Base-by-base conservation (phyloP, 208 protist genomes). In the Histomonas meleagridis region DNA sequence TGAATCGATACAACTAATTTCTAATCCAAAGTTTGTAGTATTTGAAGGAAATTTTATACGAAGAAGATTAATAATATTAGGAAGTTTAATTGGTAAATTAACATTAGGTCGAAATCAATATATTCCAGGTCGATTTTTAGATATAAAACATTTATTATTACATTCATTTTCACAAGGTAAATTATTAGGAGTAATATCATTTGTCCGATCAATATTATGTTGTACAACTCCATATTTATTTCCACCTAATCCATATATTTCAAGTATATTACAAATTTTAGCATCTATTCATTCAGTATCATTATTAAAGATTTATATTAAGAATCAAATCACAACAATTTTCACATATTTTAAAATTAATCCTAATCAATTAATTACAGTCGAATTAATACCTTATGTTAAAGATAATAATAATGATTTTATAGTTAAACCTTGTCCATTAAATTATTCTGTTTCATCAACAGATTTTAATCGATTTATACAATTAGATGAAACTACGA, bases 101-200 rank as follows among this genome's bases (percentile, higher is more conserved):
- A 86, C 76, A 38, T 55, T 86, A 38, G 76, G 46, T 57, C 10
- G 26, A 18, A 86, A 86, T 35, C 5, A 46, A 35, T 18, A 40
- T 18, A n/a, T 86, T 23, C 28, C 46, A 18, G 7, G 40, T 2
- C 43, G 38, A 32, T 86, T 51, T 16, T 51, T 86, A 9, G 76
- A 86, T 86, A 32, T 86, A 5, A 86, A 86, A 46, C 43, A 35
- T 10, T 28, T 86, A 1, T 28, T 86, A 16, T 21, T 86, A 32
- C 55, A 86, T 55, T 40, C 76, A 38, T 86, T 86, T n/a, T 18
- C 76, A 38, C 76, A 86, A n/a, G 76, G 76, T 32, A 86, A 86
- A 28, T 28, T 86, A 16, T 86, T 86, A n/a, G 76, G 76, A 16
- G 76, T 86, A 38, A 2, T 86, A 28, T 46, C 76, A 32, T 86